Evolutionary conservation across 1,284 basidiomycete genomes (phyloP).

Genomic region (Fomitopsis schrenkii): DNA sequence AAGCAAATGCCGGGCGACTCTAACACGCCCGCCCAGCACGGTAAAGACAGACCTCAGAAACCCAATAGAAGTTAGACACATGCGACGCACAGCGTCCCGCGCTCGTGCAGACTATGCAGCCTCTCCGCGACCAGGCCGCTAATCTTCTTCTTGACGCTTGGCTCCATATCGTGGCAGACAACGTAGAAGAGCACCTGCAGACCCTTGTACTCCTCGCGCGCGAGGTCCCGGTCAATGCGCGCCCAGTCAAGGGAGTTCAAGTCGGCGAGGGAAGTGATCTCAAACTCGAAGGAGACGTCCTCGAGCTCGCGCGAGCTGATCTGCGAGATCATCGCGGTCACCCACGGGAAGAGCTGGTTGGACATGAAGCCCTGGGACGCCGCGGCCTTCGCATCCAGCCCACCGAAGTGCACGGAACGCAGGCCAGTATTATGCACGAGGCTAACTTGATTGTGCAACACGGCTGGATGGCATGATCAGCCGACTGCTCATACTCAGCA

Average conservation of each 20-base stretch:
- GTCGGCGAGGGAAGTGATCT: slow-evolving; percentile 21
- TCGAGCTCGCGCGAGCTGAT: slow-evolving; percentile 19
- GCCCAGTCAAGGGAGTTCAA: slow-evolving; percentile 26
- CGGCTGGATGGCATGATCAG: slow-evolving; percentile 10
- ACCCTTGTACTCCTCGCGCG: slow-evolving; percentile 23
- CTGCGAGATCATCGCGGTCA: slow-evolving; percentile 22
- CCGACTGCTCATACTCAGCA: neutral
- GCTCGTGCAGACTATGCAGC: slow-evolving; percentile 18
- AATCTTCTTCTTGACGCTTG: slow-evolving; percentile 16
- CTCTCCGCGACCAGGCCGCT: slow-evolving; percentile 15
- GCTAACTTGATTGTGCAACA: slow-evolving; percentile 23
- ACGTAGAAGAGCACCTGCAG: slow-evolving; percentile 25
- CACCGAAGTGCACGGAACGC: slow-evolving; percentile 26
- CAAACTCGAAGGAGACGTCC: slow-evolving; percentile 25
- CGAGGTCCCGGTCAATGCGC: slow-evolving; percentile 24
- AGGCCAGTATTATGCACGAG: slow-evolving; percentile 28
- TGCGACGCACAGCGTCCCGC: slow-evolving; percentile 23
- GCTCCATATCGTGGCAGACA: slow-evolving; percentile 15
- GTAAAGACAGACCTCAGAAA: neutral
- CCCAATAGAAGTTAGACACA: slow-evolving; percentile 15
- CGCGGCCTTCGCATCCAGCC: slow-evolving; percentile 21
- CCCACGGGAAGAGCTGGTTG: slow-evolving; percentile 24
- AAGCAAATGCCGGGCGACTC: neutral
- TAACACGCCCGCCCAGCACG: neutral
- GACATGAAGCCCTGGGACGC: slow-evolving; percentile 23